phyloP scores from a whole-genome alignment of 768 basidiomycete genomes.

The Mycena leptocephala region DNA sequence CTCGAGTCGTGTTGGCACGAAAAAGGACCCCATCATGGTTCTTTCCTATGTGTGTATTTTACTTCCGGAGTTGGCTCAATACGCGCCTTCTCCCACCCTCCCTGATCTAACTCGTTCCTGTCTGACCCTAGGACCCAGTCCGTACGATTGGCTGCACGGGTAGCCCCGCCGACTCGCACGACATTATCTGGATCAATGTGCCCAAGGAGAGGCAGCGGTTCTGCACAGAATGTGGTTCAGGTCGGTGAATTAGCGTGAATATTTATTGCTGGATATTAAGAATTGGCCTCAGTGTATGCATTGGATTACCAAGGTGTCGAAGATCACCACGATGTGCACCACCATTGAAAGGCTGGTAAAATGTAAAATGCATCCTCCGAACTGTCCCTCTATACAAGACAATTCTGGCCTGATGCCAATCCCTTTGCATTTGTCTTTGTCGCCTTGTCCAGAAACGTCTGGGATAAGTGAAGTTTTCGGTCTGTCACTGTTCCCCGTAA shows the following conservation, averaged over 20 bases:
- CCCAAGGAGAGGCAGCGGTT: conserved; percentile 78
- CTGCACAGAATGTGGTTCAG: conserved; percentile 95
- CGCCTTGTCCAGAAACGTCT: conserved; percentile 13
- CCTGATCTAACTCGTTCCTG: conserved; percentile 1
- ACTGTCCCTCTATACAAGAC: conserved; percentile 21
- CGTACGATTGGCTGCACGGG: conserved; percentile 97
- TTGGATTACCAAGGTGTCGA: conserved; percentile 54
- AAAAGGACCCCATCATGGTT: conserved; percentile 89
- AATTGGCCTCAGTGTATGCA: conserved; percentile 13
- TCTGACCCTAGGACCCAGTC: conserved; percentile 72
- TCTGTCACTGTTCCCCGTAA: no score
- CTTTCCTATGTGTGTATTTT: conserved; percentile 82
- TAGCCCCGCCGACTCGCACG: conserved; percentile 95
- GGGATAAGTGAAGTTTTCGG: no score
- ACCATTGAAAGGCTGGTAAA: conserved; percentile 57
- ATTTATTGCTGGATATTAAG: background rate
- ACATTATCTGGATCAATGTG: conserved; percentile 88
- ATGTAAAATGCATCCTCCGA: conserved; percentile 26
- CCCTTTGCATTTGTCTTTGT: background rate
- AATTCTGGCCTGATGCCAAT: conserved; percentile 20
- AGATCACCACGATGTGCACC: conserved; percentile 52
- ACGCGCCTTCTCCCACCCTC: background rate
- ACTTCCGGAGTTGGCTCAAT: background rate
- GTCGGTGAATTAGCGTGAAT: conserved; percentile 62
- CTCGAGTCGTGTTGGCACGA: conserved; percentile 89